These are phyloP conservation scores for Saitozyma sp. DNA, from an alignment of 768 basidiomycete species.

Conservation along the genomic window DNA sequence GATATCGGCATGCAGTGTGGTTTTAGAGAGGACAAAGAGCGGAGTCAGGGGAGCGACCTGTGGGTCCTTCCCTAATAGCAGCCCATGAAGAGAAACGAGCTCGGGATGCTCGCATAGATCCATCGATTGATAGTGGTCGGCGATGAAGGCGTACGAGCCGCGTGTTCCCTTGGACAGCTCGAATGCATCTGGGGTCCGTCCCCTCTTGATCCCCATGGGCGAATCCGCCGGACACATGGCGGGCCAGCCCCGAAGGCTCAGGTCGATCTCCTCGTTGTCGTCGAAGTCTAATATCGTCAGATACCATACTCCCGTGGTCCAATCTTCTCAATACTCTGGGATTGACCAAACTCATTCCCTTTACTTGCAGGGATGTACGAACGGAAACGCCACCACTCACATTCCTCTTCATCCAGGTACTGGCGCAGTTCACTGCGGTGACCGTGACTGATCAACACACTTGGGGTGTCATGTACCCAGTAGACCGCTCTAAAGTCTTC, in stretches of 20 bases:
- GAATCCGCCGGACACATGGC: slow-evolving; percentile 19
- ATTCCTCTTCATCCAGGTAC: slow-evolving; percentile 34
- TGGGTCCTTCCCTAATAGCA: slow-evolving; percentile 34
- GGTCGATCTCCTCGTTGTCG: slow-evolving; percentile 25
- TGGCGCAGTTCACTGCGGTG: slow-evolving; percentile 33
- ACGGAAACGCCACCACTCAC: too few species aligned
- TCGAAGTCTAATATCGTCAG: slow-evolving; percentile 34
- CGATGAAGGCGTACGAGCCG: slow-evolving; percentile 42
- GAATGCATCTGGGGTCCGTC: background rate
- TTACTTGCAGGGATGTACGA: slow-evolving; percentile 24
- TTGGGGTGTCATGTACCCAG: slow-evolving; percentile 41
- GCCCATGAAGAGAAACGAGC: slow-evolving; percentile 48
- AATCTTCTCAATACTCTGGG: too few species aligned
- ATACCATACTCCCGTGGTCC: slow-evolving; percentile 21
- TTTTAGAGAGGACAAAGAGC: slow-evolving; percentile 48
- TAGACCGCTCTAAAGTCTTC: slow-evolving; percentile 36
- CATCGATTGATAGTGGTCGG: slow-evolving; percentile 43
- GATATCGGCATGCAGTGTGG: slow-evolving; percentile 44
- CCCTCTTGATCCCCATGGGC: slow-evolving; percentile 10
- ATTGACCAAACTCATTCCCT: too few species aligned
- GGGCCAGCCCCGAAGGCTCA: slow-evolving; percentile 21
- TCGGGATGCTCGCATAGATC: slow-evolving; percentile 54
- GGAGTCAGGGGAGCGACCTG: slow-evolving; percentile 30
- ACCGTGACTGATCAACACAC: slow-evolving; percentile 28
- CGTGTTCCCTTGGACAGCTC: slow-evolving; percentile 12